Conservation (phyloP, 169 alveolate genomes). For the Hepatocystis sp. region DNA sequence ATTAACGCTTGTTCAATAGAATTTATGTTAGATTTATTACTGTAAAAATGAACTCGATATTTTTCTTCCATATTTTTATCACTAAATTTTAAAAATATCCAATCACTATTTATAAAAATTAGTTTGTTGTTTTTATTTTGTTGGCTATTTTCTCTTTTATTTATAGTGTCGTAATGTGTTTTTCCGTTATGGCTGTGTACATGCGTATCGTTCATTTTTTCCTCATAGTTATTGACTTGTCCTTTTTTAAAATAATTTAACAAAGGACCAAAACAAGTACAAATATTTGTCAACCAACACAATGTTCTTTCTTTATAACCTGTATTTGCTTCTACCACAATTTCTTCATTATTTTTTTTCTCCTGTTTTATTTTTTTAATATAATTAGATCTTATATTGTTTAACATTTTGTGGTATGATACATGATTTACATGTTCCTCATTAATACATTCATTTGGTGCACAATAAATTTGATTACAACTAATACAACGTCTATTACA, state of each 20-base stretch:
- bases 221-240: not conserved
- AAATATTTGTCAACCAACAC: too few species aligned
- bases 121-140: conserved; percentile 13
- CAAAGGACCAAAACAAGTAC: too few species aligned
- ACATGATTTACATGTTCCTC: conserved; percentile 65
- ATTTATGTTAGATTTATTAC: conserved; percentile 86
- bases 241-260: too few species aligned
- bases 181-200: not conserved
- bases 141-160: not conserved
- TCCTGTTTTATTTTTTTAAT: conserved; percentile 40
- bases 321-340: not conserved
- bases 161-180: not conserved
- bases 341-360: conserved; percentile 11
- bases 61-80: conserved; percentile 90
- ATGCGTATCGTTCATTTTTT: not conserved
- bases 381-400: conserved; percentile 50
- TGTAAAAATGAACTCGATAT: conserved; percentile 88
- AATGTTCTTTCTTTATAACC: too few species aligned
- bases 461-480: conserved; percentile 38
- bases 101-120: conserved; percentile 68
- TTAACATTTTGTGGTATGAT: conserved; percentile 36
- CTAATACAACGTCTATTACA: conserved; percentile 21
- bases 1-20: conserved; percentile 91
- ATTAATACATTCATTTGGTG: conserved; percentile 39
- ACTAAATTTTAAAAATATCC: conserved; percentile 85